Base-by-base conservation (phyloP, 164 flowering plant species). In the Dillenia suffruticosa region DNA sequence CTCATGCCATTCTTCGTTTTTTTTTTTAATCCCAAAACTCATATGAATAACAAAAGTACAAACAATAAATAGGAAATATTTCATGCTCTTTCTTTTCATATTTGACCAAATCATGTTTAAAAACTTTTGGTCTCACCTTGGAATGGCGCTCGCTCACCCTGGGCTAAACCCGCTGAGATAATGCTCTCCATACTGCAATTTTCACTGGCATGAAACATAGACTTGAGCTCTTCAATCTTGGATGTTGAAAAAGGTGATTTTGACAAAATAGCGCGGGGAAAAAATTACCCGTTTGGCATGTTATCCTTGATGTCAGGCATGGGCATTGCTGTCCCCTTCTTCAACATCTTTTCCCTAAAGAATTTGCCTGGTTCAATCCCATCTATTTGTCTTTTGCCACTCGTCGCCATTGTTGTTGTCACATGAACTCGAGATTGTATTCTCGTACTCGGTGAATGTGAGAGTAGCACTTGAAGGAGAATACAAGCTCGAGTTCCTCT, bases 281-380 rank as follows among this genome's bases (percentile, higher is more conserved):
- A 72, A 71, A 92, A 92, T 43, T 96, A 80, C 77, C 98, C 74
- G 62, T 58, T n/a, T 0, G 98, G 98, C 98, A 92, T 88, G 57
- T 77, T 87, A 64, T 92, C 98, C 8, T 49, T 44, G 4, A 89
- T 84, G 63, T 92, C 92, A 13, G 98, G 98, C 95, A 92, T 87
- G n/a, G 67, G 76, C 82, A 88, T 83, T 1, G 81, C 74, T 22
- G 66, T 83, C 16, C 96, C 96, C 19, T 69, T 47, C 56, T 78
- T 86, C 67, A 92, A 67, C 81, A 70, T 67, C 46, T 84, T 69
- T 60, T 92, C 93, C 54, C 96, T 69, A 65, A 92, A 92, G 77
- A 92, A 92, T 56, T 79, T 92, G 13, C 92, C 98, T 48, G 83
- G 83, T 55, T 89, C 98, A 0, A 83, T n/a, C 83, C 84, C 84